Evolutionary conservation across 2,329 filamentous ascomycete species (phyloP).

Genomic region (Huntiella moniliformis): DNA sequence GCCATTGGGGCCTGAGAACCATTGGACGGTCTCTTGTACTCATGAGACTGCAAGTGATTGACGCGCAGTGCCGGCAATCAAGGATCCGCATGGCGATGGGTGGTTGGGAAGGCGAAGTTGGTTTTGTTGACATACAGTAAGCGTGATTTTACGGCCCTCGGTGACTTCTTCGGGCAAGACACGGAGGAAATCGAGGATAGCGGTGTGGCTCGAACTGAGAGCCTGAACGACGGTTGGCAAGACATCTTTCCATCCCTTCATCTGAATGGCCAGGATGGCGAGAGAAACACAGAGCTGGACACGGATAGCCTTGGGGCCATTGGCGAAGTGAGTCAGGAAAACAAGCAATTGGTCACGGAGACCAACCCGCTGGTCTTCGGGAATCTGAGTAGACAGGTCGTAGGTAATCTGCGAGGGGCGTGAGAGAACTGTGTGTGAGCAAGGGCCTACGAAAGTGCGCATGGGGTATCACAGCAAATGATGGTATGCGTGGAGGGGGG

Average conservation of each 20-base stretch:
- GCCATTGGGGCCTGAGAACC: no score
- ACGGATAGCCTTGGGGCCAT: slow-evolving; percentile 66
- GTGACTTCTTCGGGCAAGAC: slow-evolving; percentile 97
- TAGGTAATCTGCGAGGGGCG: slow-evolving; percentile 60
- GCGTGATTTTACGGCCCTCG: slow-evolving; percentile 96
- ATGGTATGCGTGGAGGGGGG: not conserved
- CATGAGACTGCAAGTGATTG: no score
- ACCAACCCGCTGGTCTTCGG: slow-evolving; percentile 50
- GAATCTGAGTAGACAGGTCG: slow-evolving; percentile 71
- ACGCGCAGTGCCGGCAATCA: no score
- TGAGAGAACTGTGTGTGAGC: not conserved
- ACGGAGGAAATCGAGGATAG: slow-evolving; percentile 86
- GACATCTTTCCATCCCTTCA: slow-evolving; percentile 90
- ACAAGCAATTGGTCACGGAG: slow-evolving; percentile 71
- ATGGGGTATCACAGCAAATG: not conserved
- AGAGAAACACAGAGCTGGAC: slow-evolving; percentile 90
- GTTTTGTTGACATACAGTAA: slow-evolving; percentile 71
- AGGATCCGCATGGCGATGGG: not conserved
- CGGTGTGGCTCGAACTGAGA: slow-evolving; percentile 62
- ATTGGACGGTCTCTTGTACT: no score
- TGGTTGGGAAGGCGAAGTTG: slow-evolving; percentile 12
- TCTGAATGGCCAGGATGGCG: slow-evolving; percentile 87
- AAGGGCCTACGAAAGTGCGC: not conserved
- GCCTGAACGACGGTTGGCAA: slow-evolving; percentile 61
- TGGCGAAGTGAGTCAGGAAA: slow-evolving; percentile 62